A percentile compares a stretch with the other conserved stretches of the same genome.
Evolutionary conservation across 495 filamentous ascomycete genomes (phyloP).

Genomic region (Evansstolkia leycettana): DNA sequence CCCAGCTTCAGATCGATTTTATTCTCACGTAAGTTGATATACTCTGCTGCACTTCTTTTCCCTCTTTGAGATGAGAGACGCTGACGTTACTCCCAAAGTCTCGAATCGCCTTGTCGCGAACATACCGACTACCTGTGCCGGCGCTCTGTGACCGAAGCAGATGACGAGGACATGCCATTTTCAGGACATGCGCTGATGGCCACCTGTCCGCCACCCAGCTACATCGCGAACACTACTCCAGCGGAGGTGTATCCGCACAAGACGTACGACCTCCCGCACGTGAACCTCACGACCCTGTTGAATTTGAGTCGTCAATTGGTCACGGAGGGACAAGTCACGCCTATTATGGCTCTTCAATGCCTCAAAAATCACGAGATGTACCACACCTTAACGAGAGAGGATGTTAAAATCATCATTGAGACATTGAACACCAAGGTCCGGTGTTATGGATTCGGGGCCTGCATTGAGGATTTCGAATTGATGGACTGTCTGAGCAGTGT

Average conservation of each 20-base stretch:
- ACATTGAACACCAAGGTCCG: slow-evolving; percentile 69
- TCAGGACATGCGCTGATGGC: slow-evolving; percentile 87
- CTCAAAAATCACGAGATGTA: slow-evolving; percentile 62
- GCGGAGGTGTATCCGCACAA: slow-evolving; percentile 30
- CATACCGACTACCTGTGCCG: slow-evolving; percentile 63
- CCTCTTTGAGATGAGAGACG: too few relatives aligned
- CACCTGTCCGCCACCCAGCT: slow-evolving; percentile 59
- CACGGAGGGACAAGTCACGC: slow-evolving; percentile 90
- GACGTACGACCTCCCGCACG: slow-evolving; percentile 45
- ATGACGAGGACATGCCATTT: slow-evolving; percentile 38
- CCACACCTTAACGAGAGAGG: slow-evolving; percentile 45
- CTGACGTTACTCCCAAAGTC: slow-evolving; percentile 36
- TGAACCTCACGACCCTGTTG: slow-evolving; percentile 66
- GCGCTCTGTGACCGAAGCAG: slow-evolving; percentile 32
- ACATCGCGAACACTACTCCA: slow-evolving; percentile 31
- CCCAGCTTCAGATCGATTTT: slow-evolving; percentile 85
- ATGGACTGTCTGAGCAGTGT: slow-evolving; percentile 70
- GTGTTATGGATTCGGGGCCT: slow-evolving; percentile 76
- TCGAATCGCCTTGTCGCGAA: slow-evolving; percentile 91
- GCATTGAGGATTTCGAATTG: slow-evolving; percentile 78
- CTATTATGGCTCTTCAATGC: slow-evolving; percentile 86
- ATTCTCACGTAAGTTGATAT: slow-evolving; percentile 71
- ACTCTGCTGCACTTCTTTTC: background rate
- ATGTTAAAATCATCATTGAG: slow-evolving; percentile 61
- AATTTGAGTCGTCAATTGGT: slow-evolving; percentile 75